phyloP scores from a whole-genome alignment of 2,329 filamentous ascomycete genomes.

The Verticillium zaregamsianum region DNA sequence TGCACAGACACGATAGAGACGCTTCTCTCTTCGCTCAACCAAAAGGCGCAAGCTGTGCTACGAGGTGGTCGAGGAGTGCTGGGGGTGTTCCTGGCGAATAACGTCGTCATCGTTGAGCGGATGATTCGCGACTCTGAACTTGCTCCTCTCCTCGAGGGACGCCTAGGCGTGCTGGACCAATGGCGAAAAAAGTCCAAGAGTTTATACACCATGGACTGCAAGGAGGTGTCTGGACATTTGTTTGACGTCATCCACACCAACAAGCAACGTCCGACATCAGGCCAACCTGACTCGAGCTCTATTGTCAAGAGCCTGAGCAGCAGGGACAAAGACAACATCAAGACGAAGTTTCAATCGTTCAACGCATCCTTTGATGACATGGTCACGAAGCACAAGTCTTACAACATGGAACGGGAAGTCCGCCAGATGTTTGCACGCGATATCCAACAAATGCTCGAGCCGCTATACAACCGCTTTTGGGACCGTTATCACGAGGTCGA shows the following conservation, averaged over 20 bases:
- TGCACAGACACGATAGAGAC: slow-evolving; percentile 83
- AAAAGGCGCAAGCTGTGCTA: slow-evolving; percentile 66
- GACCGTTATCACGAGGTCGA: slow-evolving; percentile 97
- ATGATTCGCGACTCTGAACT: slow-evolving; percentile 81
- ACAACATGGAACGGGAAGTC: slow-evolving; percentile 89
- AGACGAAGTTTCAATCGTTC: slow-evolving; percentile 91
- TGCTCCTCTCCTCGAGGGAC: slow-evolving; percentile 62
- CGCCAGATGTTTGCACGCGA: slow-evolving; percentile 75
- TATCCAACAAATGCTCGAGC: slow-evolving; percentile 87
- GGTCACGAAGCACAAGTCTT: slow-evolving; percentile 74
- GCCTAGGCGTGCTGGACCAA: slow-evolving; percentile 64
- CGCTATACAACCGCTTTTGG: slow-evolving; percentile 92
- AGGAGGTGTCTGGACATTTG: slow-evolving; percentile 77
- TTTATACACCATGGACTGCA: slow-evolving; percentile 82
- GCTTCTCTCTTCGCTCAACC: slow-evolving; percentile 70
- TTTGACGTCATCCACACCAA: slow-evolving; percentile 92
- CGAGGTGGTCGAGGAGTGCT: slow-evolving; percentile 73
- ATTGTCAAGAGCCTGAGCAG: slow-evolving; percentile 79
- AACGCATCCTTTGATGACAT: slow-evolving; percentile 89
- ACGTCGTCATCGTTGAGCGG: slow-evolving; percentile 76
- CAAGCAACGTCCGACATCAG: slow-evolving; percentile 68
- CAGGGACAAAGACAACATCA: slow-evolving; percentile 95
- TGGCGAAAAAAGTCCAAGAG: slow-evolving; percentile 85
- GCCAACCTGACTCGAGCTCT: slow-evolving; percentile 73
- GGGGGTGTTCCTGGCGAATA: slow-evolving; percentile 90